phyloP scores from a whole-genome alignment of 805 yeast genomes.

The Komagataella populi region DNA sequence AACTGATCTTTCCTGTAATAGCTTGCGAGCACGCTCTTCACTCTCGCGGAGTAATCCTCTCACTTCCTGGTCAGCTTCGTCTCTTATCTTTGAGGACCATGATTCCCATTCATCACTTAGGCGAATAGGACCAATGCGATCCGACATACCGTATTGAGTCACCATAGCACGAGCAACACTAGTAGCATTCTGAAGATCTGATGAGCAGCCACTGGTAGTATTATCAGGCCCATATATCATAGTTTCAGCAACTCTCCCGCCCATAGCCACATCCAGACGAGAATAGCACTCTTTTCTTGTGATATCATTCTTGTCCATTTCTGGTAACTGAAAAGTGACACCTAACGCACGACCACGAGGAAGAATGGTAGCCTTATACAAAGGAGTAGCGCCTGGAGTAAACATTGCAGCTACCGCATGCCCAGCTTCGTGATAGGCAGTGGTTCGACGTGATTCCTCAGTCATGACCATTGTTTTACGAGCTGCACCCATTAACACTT shows the following conservation, averaged over 20 bases:
- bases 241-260: conserved; percentile 97
- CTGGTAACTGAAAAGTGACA: conserved; percentile 93
- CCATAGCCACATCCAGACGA: conserved; percentile 94
- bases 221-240: conserved; percentile 81
- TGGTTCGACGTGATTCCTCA: conserved; percentile 83
- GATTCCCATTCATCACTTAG: conserved; percentile 85
- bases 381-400: conserved; percentile 87
- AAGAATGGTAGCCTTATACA: conserved; percentile 91
- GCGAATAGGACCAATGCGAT: conserved; percentile 82
- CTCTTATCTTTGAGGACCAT: conserved; percentile 85
- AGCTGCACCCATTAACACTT: conserved; percentile 96
- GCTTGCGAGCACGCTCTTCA: conserved; percentile 63
- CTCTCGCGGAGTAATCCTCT: conserved; percentile 59
- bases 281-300: conserved; percentile 85
- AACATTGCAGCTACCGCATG: conserved; percentile 97
- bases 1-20: conserved; percentile 44
- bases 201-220: conserved; percentile 91
- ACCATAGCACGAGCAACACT: conserved; percentile 94
- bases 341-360: conserved; percentile 97
- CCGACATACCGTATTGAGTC: conserved; percentile 93
- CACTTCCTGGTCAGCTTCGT: conserved; percentile 88
- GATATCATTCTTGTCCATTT: conserved; percentile 93
- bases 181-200: conserved; percentile 85
- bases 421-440: conserved; percentile 99
- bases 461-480: conserved; percentile 96